phyloP scores from a whole-genome alignment of 2,329 filamentous ascomycete genomes.

The Fusarium pseudoanthophilum region DNA sequence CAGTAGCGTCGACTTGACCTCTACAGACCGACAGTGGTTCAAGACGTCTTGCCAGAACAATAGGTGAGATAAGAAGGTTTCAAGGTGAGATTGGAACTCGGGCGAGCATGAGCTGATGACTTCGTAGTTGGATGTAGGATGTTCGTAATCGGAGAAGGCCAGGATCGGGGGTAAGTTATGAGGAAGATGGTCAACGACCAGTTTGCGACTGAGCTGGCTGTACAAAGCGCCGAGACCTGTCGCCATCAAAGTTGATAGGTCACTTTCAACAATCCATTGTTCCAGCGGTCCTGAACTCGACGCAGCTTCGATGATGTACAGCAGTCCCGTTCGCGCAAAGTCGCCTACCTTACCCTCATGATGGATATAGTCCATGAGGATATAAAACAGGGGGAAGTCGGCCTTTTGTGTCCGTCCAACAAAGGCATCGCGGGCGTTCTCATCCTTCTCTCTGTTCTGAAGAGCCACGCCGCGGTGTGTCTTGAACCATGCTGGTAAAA shows the following conservation, averaged over 20 bases:
- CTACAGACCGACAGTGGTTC: slow-evolving; percentile 90
- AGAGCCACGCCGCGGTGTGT: slow-evolving; percentile 52
- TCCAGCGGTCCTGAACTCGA: slow-evolving; percentile 85
- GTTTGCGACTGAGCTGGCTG: slow-evolving; percentile 76
- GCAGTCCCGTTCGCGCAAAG: slow-evolving; percentile 90
- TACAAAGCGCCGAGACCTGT: slow-evolving; percentile 86
- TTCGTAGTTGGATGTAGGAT: slow-evolving; percentile 74
- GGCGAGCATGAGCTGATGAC: slow-evolving; percentile 78
- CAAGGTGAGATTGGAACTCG: slow-evolving; percentile 85
- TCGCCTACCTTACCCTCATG: slow-evolving; percentile 94
- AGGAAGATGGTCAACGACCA: slow-evolving; percentile 81
- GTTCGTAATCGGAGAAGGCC: slow-evolving; percentile 87
- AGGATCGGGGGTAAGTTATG: slow-evolving; percentile 84
- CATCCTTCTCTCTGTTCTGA: slow-evolving; percentile 52
- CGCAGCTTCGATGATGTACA: slow-evolving; percentile 96
- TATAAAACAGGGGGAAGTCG: slow-evolving; percentile 95
- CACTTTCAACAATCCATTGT: slow-evolving; percentile 97
- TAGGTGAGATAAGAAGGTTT: slow-evolving; percentile 93
- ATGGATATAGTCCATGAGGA: slow-evolving; percentile 96
- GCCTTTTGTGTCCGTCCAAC: slow-evolving; percentile 87
- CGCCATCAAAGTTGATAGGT: slow-evolving; percentile 96
- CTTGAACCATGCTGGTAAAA: slow-evolving; percentile 92
- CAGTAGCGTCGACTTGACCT: slow-evolving; percentile 91
- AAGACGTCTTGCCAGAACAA: slow-evolving; percentile 98
- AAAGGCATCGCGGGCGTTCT: slow-evolving; percentile 79